phyloP scores from a whole-genome alignment of 192 early-diverging fungal genomes.

The Entomortierella beljakovae region DNA sequence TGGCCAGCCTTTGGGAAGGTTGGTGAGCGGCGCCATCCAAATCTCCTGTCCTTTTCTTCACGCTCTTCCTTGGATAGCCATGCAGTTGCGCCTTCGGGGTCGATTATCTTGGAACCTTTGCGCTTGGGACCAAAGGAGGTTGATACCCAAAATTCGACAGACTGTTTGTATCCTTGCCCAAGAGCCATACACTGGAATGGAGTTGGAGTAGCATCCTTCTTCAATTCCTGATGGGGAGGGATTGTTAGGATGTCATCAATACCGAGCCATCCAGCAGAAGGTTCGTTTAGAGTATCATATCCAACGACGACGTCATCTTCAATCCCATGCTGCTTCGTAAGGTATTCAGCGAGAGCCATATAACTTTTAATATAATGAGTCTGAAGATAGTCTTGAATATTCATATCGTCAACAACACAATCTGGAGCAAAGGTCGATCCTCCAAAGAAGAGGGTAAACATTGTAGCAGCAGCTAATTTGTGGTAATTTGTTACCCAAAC shows the following conservation, averaged over 20 bases:
- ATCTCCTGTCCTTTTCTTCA: conserved; percentile 46
- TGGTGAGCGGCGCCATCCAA: conserved; percentile 59
- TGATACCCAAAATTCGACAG: conserved; percentile 63
- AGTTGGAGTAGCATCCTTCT: conserved; percentile 65
- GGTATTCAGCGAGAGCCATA: conserved; percentile 52
- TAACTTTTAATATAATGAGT: conserved; percentile 62
- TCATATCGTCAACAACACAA: conserved; percentile 60
- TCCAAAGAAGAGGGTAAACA: conserved; percentile 69
- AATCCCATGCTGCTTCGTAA: conserved; percentile 50
- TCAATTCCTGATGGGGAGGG: conserved; percentile 56
- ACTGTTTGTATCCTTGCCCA: conserved; percentile 56
- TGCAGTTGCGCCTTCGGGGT: conserved; percentile 56
- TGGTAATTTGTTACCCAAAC: conserved; percentile 71
- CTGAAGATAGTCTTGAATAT: conserved; percentile 71
- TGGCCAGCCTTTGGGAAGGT: conserved; percentile 48
- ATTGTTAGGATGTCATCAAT: conserved; percentile 57
- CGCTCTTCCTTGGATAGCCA: conserved; percentile 55
- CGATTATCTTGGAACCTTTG: conserved; percentile 47
- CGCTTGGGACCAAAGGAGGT: conserved; percentile 62
- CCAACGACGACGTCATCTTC: conserved; percentile 63
- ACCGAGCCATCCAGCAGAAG: conserved; percentile 62
- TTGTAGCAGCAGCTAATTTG: conserved; percentile 63
- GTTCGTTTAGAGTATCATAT: conserved; percentile 70
- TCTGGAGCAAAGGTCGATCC: conserved; percentile 61
- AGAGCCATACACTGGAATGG: conserved; percentile 64